phyloP scores from a whole-genome alignment of 176 grass and related monocot species.

The Bonia amplexicaulis region DNA sequence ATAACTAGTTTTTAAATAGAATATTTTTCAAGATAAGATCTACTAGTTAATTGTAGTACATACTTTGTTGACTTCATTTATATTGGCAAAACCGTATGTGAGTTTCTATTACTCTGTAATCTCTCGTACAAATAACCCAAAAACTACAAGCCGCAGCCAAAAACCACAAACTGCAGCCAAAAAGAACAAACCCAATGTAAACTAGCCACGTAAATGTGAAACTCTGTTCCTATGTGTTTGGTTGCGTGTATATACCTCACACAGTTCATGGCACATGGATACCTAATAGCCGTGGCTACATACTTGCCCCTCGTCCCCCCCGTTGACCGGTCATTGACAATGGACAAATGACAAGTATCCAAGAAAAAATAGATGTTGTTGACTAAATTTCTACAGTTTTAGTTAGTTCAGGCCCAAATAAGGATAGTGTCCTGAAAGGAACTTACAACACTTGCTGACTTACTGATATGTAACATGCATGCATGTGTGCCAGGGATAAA shows the following conservation, averaged over 20 bases:
- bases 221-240: background rate
- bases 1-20: too few relatives aligned
- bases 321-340: background rate
- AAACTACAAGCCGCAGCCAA: too few relatives aligned
- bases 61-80: too few relatives aligned
- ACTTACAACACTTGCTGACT: background rate
- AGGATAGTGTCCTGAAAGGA: background rate
- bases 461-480: background rate
- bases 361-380: background rate
- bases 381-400: background rate
- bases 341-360: background rate
- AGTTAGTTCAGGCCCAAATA: background rate
- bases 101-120: too few relatives aligned
- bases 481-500: slow-evolving; percentile 42
- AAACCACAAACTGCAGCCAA: too few relatives aligned
- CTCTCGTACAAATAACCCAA: too few relatives aligned
- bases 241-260: background rate
- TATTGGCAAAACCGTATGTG: too few relatives aligned
- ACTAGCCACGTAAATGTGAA: background rate
- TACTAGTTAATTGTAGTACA: too few relatives aligned
- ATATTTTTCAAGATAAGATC: too few relatives aligned
- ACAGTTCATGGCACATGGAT: background rate
- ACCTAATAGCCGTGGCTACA: background rate
- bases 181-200: too few relatives aligned
- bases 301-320: background rate